Percentiles rank a stretch among this genome's conserved stretches.
Evolutionary conservation across 1,284 basidiomycete genomes (phyloP).

Genomic region (Trichosporon inkin): DNA sequence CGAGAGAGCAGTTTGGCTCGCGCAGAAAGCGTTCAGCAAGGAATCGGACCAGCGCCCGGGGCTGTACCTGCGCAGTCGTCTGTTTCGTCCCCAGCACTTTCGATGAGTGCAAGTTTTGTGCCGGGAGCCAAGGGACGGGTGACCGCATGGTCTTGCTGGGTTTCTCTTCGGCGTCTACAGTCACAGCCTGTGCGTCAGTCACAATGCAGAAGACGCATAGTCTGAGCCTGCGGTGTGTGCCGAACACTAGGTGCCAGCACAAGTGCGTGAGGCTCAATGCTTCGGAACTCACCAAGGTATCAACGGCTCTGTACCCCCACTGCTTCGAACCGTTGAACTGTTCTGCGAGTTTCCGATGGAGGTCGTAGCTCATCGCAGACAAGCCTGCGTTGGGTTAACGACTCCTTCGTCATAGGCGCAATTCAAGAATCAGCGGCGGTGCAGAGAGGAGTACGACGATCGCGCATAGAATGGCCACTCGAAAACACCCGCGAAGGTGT

Average conservation of each 20-base stretch:
- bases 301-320: conserved; percentile 78
- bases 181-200: conserved; percentile 32
- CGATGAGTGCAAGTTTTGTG: conserved; percentile 27
- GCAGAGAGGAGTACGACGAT: background rate
- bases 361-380: conserved; percentile 68
- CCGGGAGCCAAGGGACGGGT: conserved; percentile 44
- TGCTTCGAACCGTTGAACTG: conserved; percentile 65
- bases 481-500: no score
- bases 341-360: conserved; percentile 73
- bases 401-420: no score
- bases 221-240: background rate
- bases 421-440: background rate
- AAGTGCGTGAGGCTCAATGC: no score
- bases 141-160: conserved; percentile 28
- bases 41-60: conserved; percentile 62
- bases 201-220: background rate
- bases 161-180: conserved; percentile 39
- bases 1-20: conserved; percentile 33
- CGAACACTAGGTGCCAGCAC: no score
- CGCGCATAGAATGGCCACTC: background rate
- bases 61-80: conserved; percentile 48
- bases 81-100: conserved; percentile 32
- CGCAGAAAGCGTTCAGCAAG: conserved; percentile 58
- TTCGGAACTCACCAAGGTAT: conserved; percentile 46
- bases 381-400: conserved; percentile 50